Evolutionary conservation across 1,139 yeast genomes (phyloP), one percentile per base, ranked within the genome.

Genomic region (Williopsis jadinii): DNA sequence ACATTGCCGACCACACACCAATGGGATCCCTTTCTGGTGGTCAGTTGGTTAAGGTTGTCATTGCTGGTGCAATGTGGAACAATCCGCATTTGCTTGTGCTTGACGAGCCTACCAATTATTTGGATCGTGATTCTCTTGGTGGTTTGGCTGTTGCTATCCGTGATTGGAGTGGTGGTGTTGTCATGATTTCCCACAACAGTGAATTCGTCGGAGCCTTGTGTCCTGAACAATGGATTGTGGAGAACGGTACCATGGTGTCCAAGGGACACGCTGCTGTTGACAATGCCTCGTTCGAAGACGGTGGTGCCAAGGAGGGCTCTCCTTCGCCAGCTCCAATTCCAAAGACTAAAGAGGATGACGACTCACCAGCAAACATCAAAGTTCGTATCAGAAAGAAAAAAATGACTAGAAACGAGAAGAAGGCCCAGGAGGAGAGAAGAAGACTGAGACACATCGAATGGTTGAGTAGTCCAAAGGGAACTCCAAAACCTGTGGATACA

Each of bases 61-160:
- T 92, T 71, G 98, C 98, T 13, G 97, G 97, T 66, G 97, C 97
- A 51, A 92, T 92, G 95, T 92, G 98, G 98, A 90, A 92, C 68
- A 92, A 92, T 62, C 98, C 98, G n/a, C 98, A 92, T 67, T 76
- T 92, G 67, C 77, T 92, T 51, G 98, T 92, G 34, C 75, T 92
- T 52, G 98, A 92, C 67, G 98, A 92, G 76, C 98, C 98, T 61
- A 92, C 98, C 58, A 92, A 92, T 69, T 92, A 92, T 73, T 75
- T 92, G 68, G 98, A 92, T 67, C 81, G 98, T 71, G 98, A 92
- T 62, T 90, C 97, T 27, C 73, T 92, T 49, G 98, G 98, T 60
- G 98, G 97, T 38, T 74, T 92, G 53, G 97, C 98, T 14, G 79
- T 90, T 55, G 98, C 98, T 41, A 92, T 92, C 59, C 81, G 97